phyloP scores from a whole-genome alignment of 73 alveolate species.

The Uronychia setigera region DNA sequence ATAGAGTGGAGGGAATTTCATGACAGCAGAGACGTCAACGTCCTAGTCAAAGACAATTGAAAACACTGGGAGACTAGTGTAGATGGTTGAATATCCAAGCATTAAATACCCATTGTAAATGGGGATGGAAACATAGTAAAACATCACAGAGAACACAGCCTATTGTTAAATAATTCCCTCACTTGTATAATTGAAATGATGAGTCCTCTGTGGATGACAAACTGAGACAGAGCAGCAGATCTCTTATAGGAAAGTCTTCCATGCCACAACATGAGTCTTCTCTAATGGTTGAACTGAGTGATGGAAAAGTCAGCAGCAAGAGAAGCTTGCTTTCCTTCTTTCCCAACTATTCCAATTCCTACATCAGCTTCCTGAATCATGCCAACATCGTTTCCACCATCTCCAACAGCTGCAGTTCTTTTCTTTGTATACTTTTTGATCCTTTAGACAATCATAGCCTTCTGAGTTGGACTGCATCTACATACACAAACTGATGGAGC shows the following conservation, averaged over 20 bases:
- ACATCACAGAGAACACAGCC: conserved; percentile 86
- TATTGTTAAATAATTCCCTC: conserved; percentile 71
- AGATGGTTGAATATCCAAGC: conserved; percentile 97
- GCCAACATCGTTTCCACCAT: conserved; percentile 99
- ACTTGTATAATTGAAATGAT: conserved; percentile 90
- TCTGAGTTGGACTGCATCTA: conserved; percentile 97
- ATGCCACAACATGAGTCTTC: conserved; percentile 93
- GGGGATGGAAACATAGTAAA: conserved; percentile 91
- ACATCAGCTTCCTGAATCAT: conserved; percentile 98
- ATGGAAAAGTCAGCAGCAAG: conserved; percentile 98
- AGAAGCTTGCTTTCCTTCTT: conserved; percentile 98
- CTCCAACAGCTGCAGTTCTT: conserved; percentile 96
- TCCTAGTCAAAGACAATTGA: conserved; percentile 94
- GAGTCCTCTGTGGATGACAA: conserved; percentile 95
- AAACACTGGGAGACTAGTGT: conserved; percentile 94
- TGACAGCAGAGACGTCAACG: conserved; percentile 69
- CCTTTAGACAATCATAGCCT: conserved; percentile 86
- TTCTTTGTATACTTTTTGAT: conserved; percentile 82
- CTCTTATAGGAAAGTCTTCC: conserved; percentile 96
- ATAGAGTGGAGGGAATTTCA: conserved; percentile 90
- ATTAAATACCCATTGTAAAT: conserved; percentile 89
- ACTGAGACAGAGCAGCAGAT: conserved; percentile 86
- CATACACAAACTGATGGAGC: conserved; percentile 96
- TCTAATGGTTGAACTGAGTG: conserved; percentile 78
- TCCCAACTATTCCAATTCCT: conserved; percentile 96